These are phyloP conservation scores for Acer negundo DNA, from an alignment of 345 rosid genomes.

Conservation along the genomic window DNA sequence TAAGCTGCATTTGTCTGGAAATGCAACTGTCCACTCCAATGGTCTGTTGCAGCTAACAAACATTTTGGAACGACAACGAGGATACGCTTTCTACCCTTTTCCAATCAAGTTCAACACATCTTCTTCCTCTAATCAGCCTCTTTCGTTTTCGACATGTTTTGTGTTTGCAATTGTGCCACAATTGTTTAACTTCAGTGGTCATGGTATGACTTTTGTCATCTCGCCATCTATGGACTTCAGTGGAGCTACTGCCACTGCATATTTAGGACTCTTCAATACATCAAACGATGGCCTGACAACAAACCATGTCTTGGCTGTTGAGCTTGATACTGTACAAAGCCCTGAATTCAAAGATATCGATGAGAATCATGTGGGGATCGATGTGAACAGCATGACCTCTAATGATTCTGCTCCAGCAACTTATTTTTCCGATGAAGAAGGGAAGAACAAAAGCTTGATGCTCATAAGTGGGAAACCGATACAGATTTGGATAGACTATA, in stretches of 20 bases:
- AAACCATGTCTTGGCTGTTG: no score
- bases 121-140: neutral
- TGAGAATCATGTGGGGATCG: conserved; percentile 61
- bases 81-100: neutral
- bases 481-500: conserved; percentile 66
- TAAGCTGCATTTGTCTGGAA: neutral
- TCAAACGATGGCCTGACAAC: conserved; percentile 40
- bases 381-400: conserved; percentile 48
- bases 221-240: conserved; percentile 23
- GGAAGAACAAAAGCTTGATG: conserved; percentile 28
- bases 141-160: conserved; percentile 28
- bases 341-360: conserved; percentile 44
- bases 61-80: conserved; percentile 26
- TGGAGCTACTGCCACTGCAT: conserved; percentile 1
- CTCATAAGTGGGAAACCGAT: conserved; percentile 45
- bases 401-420: conserved; percentile 32
- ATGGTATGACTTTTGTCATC: conserved; percentile 26
- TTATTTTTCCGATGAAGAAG: conserved; percentile 34
- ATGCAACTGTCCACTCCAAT: conserved; percentile 35
- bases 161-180: conserved; percentile 33
- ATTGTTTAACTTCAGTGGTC: neutral
- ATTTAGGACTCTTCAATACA: conserved; percentile 43
- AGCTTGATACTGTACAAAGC: conserved; percentile 45
- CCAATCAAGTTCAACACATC: neutral
- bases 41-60: conserved; percentile 67